Evolutionary conservation across 176 grass and related monocot species (phyloP).

Genomic region (Ensete ventricosum): DNA sequence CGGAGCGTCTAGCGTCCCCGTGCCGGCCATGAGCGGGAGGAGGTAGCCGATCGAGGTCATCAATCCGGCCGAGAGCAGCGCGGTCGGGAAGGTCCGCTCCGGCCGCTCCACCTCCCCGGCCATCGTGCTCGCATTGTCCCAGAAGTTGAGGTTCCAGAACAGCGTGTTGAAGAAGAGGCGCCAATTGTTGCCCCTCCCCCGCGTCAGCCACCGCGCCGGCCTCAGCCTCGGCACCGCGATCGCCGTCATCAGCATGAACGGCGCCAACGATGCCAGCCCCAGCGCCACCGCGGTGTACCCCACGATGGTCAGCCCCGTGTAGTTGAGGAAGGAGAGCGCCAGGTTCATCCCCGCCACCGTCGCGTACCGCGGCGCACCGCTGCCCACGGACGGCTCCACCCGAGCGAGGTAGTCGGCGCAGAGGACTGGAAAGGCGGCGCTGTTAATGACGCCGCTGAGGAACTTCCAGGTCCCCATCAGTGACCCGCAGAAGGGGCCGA

Average conservation of each 20-base stretch:
- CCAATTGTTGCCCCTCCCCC: constrained; percentile 40
- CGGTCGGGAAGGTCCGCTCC: constrained; percentile 48
- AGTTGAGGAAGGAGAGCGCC: constrained; percentile 42
- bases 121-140: constrained; percentile 81
- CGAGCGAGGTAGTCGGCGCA: constrained; percentile 57
- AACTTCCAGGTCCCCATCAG: constrained; percentile 83
- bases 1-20: constrained; percentile 38
- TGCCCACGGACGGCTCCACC: constrained; percentile 35
- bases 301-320: constrained; percentile 57
- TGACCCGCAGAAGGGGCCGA: constrained; percentile 49
- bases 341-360: constrained; percentile 52
- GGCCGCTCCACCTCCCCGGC: constrained; percentile 71
- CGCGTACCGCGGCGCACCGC: constrained; percentile 16
- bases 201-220: constrained; percentile 34
- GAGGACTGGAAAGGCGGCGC: constrained; percentile 62
- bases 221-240: constrained; percentile 47
- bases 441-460: constrained; percentile 65
- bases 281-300: constrained; percentile 56
- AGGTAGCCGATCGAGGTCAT: constrained; percentile 61
- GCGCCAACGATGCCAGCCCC: constrained; percentile 42
- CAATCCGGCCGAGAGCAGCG: constrained; percentile 42
- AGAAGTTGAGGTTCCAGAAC: constrained; percentile 89
- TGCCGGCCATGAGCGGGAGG: constrained; percentile 69
- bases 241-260: constrained; percentile 56
- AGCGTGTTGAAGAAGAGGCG: constrained; percentile 79